These are phyloP conservation scores for Debaryomyces sp. DNA, from an alignment of 1,139 yeast genomes.

Conservation along the genomic window DNA sequence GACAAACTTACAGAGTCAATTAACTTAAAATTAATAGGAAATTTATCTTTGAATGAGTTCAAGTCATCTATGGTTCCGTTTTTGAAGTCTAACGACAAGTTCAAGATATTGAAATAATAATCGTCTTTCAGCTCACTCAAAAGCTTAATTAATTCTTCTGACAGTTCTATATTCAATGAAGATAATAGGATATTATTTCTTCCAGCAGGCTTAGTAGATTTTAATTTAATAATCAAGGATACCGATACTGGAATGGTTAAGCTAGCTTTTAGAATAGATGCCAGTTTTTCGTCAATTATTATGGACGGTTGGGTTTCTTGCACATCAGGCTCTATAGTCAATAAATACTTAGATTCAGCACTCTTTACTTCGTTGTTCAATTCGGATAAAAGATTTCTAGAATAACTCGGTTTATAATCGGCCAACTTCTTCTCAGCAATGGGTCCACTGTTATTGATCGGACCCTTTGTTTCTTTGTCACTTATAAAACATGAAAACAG, in stretches of 20 bases:
- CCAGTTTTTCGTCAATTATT: background rate
- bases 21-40: slow-evolving; percentile 35
- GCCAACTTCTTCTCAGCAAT: slow-evolving; percentile 15
- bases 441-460: background rate
- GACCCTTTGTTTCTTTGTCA: slow-evolving; percentile 13
- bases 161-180: slow-evolving; percentile 57
- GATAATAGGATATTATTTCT: slow-evolving; percentile 53
- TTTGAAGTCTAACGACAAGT: slow-evolving; percentile 44
- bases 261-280: slow-evolving; percentile 1
- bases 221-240: slow-evolving; percentile 51
- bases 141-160: slow-evolving; percentile 41
- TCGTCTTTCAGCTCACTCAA: slow-evolving; percentile 17
- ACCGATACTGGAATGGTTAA: slow-evolving; percentile 24
- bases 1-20: slow-evolving; percentile 44
- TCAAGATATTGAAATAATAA: slow-evolving; percentile 40
- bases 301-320: slow-evolving; percentile 5
- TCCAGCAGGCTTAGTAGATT: slow-evolving; percentile 61
- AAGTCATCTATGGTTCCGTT: slow-evolving; percentile 35
- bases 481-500: slow-evolving; percentile 27
- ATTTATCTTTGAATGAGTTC: slow-evolving; percentile 25
- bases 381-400: slow-evolving; percentile 27
- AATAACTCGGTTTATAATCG: slow-evolving; percentile 24
- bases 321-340: slow-evolving; percentile 3
- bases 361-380: slow-evolving; percentile 21
- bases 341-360: background rate